Evolutionary conservation across 768 basidiomycete genomes (phyloP).

Genomic region (Hygrophorus pudorinus): DNA sequence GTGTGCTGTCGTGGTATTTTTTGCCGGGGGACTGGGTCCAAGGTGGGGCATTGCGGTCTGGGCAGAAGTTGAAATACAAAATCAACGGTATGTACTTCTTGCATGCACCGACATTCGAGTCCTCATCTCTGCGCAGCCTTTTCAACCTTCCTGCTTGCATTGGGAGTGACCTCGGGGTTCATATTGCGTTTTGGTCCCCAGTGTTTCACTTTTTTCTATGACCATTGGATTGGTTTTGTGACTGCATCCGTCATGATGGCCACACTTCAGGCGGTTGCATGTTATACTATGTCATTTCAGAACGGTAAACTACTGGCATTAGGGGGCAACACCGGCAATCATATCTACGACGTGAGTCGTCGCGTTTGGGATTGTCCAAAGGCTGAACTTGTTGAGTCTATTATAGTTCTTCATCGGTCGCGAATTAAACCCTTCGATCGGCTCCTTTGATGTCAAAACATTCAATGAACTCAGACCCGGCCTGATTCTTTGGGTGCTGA

Average conservation of each 20-base stretch:
- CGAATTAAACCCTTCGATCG: conserved; percentile 82
- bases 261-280: conserved; percentile 57
- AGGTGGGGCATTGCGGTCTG: conserved; percentile 64
- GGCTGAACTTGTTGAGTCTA: conserved; percentile 2
- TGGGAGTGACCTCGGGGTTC: conserved; percentile 62
- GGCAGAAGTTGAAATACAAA: conserved; percentile 75
- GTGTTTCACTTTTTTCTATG: conserved; percentile 82
- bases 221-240: conserved; percentile 84
- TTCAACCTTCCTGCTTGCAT: conserved; percentile 72
- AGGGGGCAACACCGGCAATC: conserved; percentile 85
- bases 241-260: conserved; percentile 80
- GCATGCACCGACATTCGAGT: neutral
- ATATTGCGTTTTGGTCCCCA: conserved; percentile 68
- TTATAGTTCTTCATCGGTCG: conserved; percentile 90
- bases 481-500: conserved; percentile 83
- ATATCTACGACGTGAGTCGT: conserved; percentile 77
- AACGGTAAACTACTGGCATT: conserved; percentile 68
- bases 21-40: conserved; percentile 68
- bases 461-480: conserved; percentile 86
- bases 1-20: conserved; percentile 68
- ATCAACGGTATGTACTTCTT: conserved; percentile 65
- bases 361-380: neutral
- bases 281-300: conserved; percentile 65
- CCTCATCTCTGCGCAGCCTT: conserved; percentile 51
- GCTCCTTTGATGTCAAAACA: conserved; percentile 55